Evolutionary conservation across 208 protist genomes (phyloP).

Genomic region (Angomonas desouzai): DNA sequence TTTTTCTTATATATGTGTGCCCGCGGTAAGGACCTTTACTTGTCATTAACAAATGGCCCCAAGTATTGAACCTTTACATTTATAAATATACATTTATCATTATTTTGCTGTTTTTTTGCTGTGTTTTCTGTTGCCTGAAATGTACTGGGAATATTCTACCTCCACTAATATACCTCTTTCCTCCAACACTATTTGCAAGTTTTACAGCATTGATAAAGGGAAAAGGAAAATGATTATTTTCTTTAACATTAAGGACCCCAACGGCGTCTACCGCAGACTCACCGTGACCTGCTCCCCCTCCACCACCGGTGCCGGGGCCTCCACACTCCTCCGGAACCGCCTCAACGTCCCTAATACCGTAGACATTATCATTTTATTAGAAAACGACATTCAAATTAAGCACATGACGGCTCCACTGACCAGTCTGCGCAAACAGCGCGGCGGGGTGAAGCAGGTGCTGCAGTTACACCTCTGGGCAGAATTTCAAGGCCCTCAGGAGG

Average conservation of each 20-base stretch:
- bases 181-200: background rate
- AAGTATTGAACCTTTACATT: too few species aligned
- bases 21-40: too few species aligned
- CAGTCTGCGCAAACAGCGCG: slow-evolving; percentile 39
- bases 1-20: too few species aligned
- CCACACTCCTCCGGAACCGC: slow-evolving; percentile 26
- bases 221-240: slow-evolving; percentile 37
- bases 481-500: slow-evolving; percentile 18
- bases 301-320: slow-evolving; percentile 31
- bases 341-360: slow-evolving; percentile 32
- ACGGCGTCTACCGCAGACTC: slow-evolving; percentile 15
- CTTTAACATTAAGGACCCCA: slow-evolving; percentile 25
- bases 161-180: slow-evolving; percentile 7
- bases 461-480: slow-evolving; percentile 26
- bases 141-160: background rate
- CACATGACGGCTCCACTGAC: slow-evolving; percentile 37
- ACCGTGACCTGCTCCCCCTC: slow-evolving; percentile 28
- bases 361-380: slow-evolving; percentile 28
- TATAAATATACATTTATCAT: too few species aligned
- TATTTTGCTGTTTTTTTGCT: too few species aligned
- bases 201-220: slow-evolving; percentile 6
- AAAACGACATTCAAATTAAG: slow-evolving; percentile 32
- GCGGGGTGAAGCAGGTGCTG: slow-evolving; percentile 25
- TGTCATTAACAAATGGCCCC: too few species aligned
- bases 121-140: too few species aligned